Evolutionary conservation across 495 filamentous ascomycete genomes (phyloP), one percentile per base, ranked within the genome.

Genomic region (Xylaria intraflava): DNA sequence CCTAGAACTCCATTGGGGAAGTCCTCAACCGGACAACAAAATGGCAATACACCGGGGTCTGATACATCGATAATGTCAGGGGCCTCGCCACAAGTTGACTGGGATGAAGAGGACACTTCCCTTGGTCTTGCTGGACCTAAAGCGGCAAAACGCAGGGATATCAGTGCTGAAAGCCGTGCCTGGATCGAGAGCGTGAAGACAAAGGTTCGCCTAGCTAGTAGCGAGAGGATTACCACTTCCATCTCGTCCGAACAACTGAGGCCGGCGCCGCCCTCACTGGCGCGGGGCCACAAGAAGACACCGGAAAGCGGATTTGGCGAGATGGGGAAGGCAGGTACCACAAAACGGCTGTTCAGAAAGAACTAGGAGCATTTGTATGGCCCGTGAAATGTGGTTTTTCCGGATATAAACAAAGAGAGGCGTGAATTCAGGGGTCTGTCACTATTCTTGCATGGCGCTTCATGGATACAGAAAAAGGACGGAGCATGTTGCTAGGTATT

Each of bases 121-220:
- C 70, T 86, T 9, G 83, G 83, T 4, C 73, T 88, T 24, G 82
- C 83, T 1, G 84, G 84, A 11, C 83, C 84, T 6, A 75, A 73
- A 46, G 69, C 69, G 14, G 60, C 66, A 30, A 84, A 79, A 68
- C 78, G 75, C 35, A 63, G 75, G 7, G 76, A 78, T 42, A 80
- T 89, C 56, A 79, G 74, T 44, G 78, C 79, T 49, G 80, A 87
- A 66, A 83, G 82, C 57, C 70, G 78, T 44, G 76, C 79, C 36
- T 89, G 86, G 86, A 82, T 89, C 2, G 83, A 89, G 65, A 83
- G 78, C 26, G 83, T 89, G 69, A 79, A 87, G 65, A 82, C 84
- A 42, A 82, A 84, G 57, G 82, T 84, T 5, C 66, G 76, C 23
- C 69, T 76, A 22, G 82, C 78, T 33, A 80, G 76, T 46, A 72